These are phyloP conservation scores for Phoenix roebelenii DNA, from an alignment of 176 grass and related monocot species.

Conservation along the genomic window DNA sequence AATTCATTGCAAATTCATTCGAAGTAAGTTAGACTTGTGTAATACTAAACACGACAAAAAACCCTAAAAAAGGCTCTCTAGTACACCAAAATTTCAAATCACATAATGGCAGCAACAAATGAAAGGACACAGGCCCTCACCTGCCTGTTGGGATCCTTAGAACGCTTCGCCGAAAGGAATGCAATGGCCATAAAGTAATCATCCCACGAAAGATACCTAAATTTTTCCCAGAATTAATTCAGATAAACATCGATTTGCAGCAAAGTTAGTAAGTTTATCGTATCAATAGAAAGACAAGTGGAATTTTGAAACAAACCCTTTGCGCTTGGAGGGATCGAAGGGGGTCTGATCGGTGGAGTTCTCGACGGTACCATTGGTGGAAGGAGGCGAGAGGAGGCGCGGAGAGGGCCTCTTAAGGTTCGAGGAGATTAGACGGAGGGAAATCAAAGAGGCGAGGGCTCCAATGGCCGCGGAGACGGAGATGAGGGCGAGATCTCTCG, in stretches of 20 bases:
- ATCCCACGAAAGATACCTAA: constrained; percentile 90
- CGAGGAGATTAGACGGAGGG: constrained; percentile 34
- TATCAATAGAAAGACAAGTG: neutral
- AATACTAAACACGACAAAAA: too few relatives aligned
- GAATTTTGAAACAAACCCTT: constrained; percentile 39
- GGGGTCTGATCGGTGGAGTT: constrained; percentile 30
- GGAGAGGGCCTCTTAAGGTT: constrained; percentile 7
- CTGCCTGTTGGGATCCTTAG: constrained; percentile 94
- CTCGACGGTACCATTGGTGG: constrained; percentile 28
- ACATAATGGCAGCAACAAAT: too few relatives aligned
- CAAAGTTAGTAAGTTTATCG: too few relatives aligned
- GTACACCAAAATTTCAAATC: too few relatives aligned
- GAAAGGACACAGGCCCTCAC: constrained; percentile 14
- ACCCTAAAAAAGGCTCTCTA: too few relatives aligned
- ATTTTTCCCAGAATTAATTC: constrained; percentile 1
- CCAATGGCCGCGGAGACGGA: constrained; percentile 55
- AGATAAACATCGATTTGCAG: too few relatives aligned
- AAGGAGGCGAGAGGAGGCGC: neutral
- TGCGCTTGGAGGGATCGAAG: constrained; percentile 62
- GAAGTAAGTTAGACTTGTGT: too few relatives aligned
- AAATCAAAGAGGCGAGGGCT: constrained; percentile 35
- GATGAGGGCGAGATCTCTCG: constrained; percentile 46
- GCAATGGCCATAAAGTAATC: constrained; percentile 99
- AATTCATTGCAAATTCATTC: too few relatives aligned
- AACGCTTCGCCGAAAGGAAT: constrained; percentile 85